phyloP scores from a whole-genome alignment of 2,329 filamentous ascomycete genomes.

The Torrubiellomyces zombiae region DNA sequence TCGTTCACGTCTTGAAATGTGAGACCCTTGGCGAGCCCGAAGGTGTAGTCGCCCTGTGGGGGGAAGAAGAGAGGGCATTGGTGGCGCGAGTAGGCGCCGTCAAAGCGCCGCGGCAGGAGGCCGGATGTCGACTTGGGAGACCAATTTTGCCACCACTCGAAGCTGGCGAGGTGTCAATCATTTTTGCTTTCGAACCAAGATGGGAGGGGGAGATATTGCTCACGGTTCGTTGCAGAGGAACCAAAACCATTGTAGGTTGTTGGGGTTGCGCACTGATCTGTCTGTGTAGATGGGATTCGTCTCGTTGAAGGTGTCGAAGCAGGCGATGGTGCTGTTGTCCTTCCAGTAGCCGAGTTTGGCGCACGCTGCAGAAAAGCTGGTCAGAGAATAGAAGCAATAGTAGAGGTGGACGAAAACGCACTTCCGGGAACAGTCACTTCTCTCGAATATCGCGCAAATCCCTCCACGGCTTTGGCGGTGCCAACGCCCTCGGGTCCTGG shows the following conservation, averaged over 20 bases:
- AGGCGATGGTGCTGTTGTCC: slow-evolving; percentile 13
- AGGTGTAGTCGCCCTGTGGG: slow-evolving; percentile 23
- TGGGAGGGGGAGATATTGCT: slow-evolving; percentile 19
- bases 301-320: slow-evolving; percentile 3
- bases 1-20: slow-evolving; percentile 25
- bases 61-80: slow-evolving; percentile 42
- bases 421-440: slow-evolving; percentile 21
- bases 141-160: slow-evolving; percentile 8
- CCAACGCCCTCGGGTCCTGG: slow-evolving; percentile 28
- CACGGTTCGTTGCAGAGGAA: slow-evolving; percentile 44
- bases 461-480: slow-evolving; percentile 31
- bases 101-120: slow-evolving; percentile 33
- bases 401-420: not conserved
- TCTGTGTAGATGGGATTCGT: slow-evolving; percentile 33
- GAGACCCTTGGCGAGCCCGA: slow-evolving; percentile 2
- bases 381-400: no score
- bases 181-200: not conserved
- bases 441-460: slow-evolving; percentile 37
- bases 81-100: slow-evolving; percentile 32
- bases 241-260: slow-evolving; percentile 41
- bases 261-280: slow-evolving; percentile 23
- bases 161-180: slow-evolving; percentile 4
- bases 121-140: slow-evolving; percentile 14
- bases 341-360: slow-evolving; percentile 29
- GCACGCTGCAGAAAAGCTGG: slow-evolving; percentile 19